Percentiles rank a stretch among this genome's conserved stretches.
Conservation (phyloP, 2,329 filamentous ascomycete species). For the Geosmithia flava region DNA sequence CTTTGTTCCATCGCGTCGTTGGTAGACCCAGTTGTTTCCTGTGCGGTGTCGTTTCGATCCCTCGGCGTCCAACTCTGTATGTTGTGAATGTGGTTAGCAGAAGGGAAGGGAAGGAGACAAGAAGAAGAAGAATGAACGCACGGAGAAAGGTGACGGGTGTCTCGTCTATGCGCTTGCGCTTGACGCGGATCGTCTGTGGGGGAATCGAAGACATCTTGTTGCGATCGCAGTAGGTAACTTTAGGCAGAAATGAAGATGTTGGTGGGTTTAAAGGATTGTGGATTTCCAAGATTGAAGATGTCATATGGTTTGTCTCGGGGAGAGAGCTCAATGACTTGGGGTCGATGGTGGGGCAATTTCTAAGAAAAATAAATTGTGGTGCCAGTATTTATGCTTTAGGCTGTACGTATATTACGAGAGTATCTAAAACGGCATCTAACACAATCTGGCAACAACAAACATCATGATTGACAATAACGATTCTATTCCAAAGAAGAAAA, state of each 20-base stretch:
- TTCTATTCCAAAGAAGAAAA: no score
- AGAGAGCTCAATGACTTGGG: no score
- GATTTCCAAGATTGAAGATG: no score
- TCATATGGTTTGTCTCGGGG: no score
- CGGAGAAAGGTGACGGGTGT: slow-evolving; percentile 42
- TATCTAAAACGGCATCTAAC: no score
- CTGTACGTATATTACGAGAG: no score
- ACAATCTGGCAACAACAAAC: no score
- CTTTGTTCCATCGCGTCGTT: slow-evolving; percentile 26
- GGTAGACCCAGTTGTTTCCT: slow-evolving; percentile 41
- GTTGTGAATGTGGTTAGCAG: not conserved
- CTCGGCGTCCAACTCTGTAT: slow-evolving; percentile 33
- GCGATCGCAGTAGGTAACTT: not conserved
- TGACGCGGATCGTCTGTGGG: slow-evolving; percentile 46
- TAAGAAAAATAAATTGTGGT: no score
- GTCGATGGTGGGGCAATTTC: no score
- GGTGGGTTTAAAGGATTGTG: not conserved
- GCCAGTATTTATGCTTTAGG: no score
- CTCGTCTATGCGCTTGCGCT: slow-evolving; percentile 45
- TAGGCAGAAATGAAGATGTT: no score
- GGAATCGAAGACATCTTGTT: slow-evolving; percentile 36
- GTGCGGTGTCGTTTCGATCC: slow-evolving; percentile 40
- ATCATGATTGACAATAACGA: not conserved
- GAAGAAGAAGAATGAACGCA: slow-evolving; percentile 16
- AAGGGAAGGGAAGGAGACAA: slow-evolving; percentile 4